phyloP scores from a whole-genome alignment of 176 grass and related monocot genomes.

The Secale cereale region DNA sequence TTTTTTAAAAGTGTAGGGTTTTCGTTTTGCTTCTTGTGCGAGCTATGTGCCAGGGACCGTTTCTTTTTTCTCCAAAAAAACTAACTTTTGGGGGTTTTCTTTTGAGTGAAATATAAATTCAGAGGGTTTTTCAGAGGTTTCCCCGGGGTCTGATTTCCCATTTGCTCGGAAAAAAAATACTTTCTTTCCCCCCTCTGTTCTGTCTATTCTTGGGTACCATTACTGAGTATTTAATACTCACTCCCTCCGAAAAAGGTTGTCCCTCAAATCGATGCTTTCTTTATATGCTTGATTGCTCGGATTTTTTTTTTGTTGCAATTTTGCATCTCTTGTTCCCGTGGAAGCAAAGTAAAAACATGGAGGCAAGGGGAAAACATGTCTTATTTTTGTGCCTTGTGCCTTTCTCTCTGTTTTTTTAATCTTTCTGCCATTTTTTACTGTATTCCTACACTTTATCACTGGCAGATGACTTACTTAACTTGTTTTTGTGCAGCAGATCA shows the following conservation, averaged over 20 bases:
- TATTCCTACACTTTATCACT: background rate
- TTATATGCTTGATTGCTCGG: too few species aligned
- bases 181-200: background rate
- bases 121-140: background rate
- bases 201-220: too few species aligned
- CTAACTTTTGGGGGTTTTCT: background rate
- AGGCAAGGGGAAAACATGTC: background rate
- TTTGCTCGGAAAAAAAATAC: background rate
- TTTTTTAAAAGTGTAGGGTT: too few species aligned
- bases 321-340: background rate
- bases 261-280: too few species aligned
- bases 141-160: background rate
- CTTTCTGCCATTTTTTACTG: background rate
- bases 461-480: background rate
- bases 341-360: too few species aligned
- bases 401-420: too few species aligned
- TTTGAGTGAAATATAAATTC: background rate
- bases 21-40: too few species aligned
- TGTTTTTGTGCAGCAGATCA: background rate
- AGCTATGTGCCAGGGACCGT: too few species aligned
- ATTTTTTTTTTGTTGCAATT: background rate
- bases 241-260: too few species aligned
- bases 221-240: too few species aligned
- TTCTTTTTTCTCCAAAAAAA: background rate
- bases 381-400: background rate